Evolutionary conservation across 129 eudicot genomes (phyloP), one percentile per base, ranked within the genome.

Genomic region (Tagetes erecta): DNA sequence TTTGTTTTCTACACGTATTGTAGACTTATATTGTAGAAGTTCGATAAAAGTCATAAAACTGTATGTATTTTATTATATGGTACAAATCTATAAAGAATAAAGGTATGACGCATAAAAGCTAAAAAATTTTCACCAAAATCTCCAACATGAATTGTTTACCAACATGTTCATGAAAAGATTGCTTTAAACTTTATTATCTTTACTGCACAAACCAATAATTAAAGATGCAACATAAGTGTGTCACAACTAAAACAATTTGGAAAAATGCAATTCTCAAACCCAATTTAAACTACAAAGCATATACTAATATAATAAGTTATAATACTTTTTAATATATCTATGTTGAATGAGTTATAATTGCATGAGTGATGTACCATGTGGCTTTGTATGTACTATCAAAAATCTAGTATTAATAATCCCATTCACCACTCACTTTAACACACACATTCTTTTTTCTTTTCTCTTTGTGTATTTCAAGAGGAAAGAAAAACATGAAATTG

Each of bases 341-440:
- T 72, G 59, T 72, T 64, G 51, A 65, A 65, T 79, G 78, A 72
- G 82, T 45, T 79, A 71, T 72, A 34, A 79, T 79, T 79, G 83
- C 74, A 72, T 79, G 83, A 64, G 78, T 56, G 78, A 35, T 42
- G 83, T 79, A 79, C 70, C 83, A 79, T 79, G 83, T 79, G 83
- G 30, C 69, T 66, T 79, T 79, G 74, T 38, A 72, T 65, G 83
- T 55, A 79, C 78, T 66, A 78, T 72, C 83, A 79, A 30, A 30
- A 72, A 55, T 79, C 33, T 9, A 79, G 64, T 79, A 79, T 79
- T 79, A 72, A 79, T 79, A 79, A 36, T 65, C 83, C 67, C 83
- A 72, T 53, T 66, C 78, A 53, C 63, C 53, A 45, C 78, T 65
- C 78, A 55, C 46, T 72, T 57, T 72, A 39, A 8, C 71, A 57